Evolutionary conservation across 2,329 filamentous ascomycete species (phyloP), one percentile per base, ranked within the genome.

Genomic region (Diaporthe sp.): DNA sequence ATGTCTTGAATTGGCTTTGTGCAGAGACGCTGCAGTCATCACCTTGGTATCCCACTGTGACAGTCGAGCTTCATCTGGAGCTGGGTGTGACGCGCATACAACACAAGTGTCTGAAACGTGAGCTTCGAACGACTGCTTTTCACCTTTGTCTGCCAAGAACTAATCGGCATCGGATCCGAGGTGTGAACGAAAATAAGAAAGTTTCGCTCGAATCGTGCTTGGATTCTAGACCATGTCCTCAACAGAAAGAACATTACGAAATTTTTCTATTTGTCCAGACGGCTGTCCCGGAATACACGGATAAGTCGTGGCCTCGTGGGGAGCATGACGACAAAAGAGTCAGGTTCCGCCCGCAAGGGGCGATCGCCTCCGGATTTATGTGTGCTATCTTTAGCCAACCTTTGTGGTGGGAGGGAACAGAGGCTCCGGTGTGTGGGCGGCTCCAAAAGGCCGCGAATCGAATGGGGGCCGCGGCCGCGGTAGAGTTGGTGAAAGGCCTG

Each of bases 301-400:
- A 10, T n/a, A 55, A 55, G 47, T 35, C 30, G 63, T 51, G 44
- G 63, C 63, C 63, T 66, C 44, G 47, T 65, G 61, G 61, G 61
- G 27, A 47, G 61, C 61, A 51, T 50, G 61, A 66, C 61, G 27
- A 47, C 19, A 35, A 25, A 22, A 51, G 44, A 66, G 63, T 51
- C 63, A 51, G 44, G 63, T 19, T 51, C 61, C 4, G 44, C 63
- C 63, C 63, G 32, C 63, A 66, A 51, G 13, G 44, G 63, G 30
- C 63, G 63, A 37, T 51, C 22, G 42, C 25, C 42, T 37, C 30
- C 61, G 42, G 30, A 50, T 7, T n/a, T 25, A 35, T 66, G 7
- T 35, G 61, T 66, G 44, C 63, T 66, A 66, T 66, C 44, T 66
- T 66, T 66, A 66, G 63, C 63, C 32, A 25, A 25, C 63, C 10